Percentiles rank a stretch among this genome's conserved stretches.
Conservation (phyloP, 2,329 filamentous ascomycete species). For the Colletotrichum acutatum region DNA sequence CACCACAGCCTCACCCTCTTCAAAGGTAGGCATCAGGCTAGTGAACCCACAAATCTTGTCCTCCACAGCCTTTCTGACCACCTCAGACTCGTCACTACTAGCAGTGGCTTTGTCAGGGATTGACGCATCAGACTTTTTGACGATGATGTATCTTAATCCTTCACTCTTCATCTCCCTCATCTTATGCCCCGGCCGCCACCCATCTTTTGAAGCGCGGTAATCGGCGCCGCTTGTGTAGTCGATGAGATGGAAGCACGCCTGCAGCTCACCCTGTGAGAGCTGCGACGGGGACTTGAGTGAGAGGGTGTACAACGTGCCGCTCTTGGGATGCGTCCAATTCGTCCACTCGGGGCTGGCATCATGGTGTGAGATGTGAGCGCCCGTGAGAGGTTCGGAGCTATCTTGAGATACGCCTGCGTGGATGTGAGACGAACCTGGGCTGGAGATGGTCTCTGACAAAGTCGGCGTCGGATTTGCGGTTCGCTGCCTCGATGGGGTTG, state of each 20-base stretch:
- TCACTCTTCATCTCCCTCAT: conserved; percentile 73
- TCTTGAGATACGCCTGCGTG: too few species aligned
- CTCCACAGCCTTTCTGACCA: conserved; percentile 36
- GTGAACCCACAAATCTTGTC: conserved; percentile 63
- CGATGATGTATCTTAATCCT: conserved; percentile 76
- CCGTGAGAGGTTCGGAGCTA: background rate
- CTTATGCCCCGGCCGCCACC: conserved; percentile 74
- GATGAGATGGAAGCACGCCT: conserved; percentile 67
- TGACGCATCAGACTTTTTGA: conserved; percentile 47
- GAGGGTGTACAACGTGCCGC: conserved; percentile 53
- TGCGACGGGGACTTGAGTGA: conserved; percentile 51
- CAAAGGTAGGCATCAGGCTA: conserved; percentile 78
- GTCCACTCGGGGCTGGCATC: conserved; percentile 43
- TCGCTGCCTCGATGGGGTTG: conserved; percentile 59
- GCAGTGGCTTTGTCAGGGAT: background rate
- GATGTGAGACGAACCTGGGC: conserved; percentile 49
- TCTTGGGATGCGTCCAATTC: conserved; percentile 63
- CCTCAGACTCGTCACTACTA: conserved; percentile 32
- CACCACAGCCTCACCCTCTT: conserved; percentile 72
- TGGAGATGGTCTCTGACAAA: conserved; percentile 62
- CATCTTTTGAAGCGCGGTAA: conserved; percentile 70
- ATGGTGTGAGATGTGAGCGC: background rate
- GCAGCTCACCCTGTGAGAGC: conserved; percentile 57
- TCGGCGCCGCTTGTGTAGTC: conserved; percentile 71
- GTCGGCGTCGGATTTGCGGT: conserved; percentile 56